Evolutionary conservation across 768 basidiomycete genomes (phyloP), one percentile per base, ranked within the genome.

Genomic region (Lactifluus subvellereus): DNA sequence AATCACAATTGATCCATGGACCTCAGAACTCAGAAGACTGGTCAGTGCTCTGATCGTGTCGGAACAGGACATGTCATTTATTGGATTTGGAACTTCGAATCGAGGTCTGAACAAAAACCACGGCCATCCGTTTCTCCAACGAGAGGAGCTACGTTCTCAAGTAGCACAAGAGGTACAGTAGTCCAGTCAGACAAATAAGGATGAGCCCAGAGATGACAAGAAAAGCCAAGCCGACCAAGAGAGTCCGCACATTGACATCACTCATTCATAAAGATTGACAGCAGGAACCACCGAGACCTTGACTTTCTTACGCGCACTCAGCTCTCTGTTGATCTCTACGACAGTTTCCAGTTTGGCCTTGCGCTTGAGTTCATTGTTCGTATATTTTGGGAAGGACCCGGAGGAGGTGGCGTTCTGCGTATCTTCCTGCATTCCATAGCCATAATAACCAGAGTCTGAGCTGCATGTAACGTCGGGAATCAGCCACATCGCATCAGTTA

Each of bases 251-350:
- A 27, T 27, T 27, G 27, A 27, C 27, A 27, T 27, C 27, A 58
- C 13, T 68, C 74, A 91, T 73, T 91, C 89, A 37, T 87, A 88
- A 4, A 91, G 81, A 74, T 91, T 88, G 65, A 92, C 82, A 54
- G 80, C 84, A 60, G 78, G 72, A 45, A 83, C 82, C 45, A 91
- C 74, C 16, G 89, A 92, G 54, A 91, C 81, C 75, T 91, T 92
- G 64, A 84, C 68, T 69, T 82, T 88, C 77, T 89, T 91, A 67
- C 66, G 71, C 11, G 74, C 74, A 54, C 74, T 63, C 33, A 49
- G 71, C n/a, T 65, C 69, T 30, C 67, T 68, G 45, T 73, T 47
- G 64, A 57, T 55, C 65, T 64, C 59, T 51, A 49, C 51, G 47
- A 66, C 20, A 53, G 63, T 47, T 59, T 67, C 63, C 57, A 51